Evolutionary conservation across 176 grass and related monocot genomes (phyloP).

Genomic region (Canna indica): DNA sequence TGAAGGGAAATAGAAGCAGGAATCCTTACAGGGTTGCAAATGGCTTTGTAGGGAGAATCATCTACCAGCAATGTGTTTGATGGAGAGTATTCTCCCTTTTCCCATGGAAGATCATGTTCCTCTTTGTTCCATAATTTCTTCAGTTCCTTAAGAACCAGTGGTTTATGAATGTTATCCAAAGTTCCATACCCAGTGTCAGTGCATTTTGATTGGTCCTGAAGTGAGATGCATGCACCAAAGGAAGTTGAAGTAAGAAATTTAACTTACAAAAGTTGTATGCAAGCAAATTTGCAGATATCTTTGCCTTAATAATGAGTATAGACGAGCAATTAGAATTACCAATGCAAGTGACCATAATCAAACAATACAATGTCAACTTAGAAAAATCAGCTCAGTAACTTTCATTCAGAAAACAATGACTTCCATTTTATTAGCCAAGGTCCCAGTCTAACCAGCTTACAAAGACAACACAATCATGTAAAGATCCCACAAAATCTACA

Average conservation of each 20-base stretch:
- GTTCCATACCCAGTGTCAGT: slow-evolving; percentile 48
- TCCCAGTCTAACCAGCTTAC: too few relatives aligned
- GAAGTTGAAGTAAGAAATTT: not conserved
- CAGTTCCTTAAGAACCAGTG: slow-evolving; percentile 78
- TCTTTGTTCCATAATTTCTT: slow-evolving; percentile 86
- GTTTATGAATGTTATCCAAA: slow-evolving; percentile 57
- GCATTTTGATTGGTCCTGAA: slow-evolving; percentile 67
- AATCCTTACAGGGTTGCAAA: slow-evolving; percentile 73
- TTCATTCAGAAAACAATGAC: too few relatives aligned
- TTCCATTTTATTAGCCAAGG: too few relatives aligned
- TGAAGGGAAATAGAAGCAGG: not conserved
- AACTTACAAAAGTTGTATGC: not conserved
- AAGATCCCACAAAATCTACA: too few relatives aligned
- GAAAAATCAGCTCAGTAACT: too few relatives aligned
- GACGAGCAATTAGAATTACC: too few relatives aligned
- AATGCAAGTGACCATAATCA: too few relatives aligned
- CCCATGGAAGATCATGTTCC: slow-evolving; percentile 64
- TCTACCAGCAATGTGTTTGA: slow-evolving; percentile 93
- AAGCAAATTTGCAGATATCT: too few relatives aligned
- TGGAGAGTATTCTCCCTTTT: slow-evolving; percentile 58
- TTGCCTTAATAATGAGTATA: too few relatives aligned
- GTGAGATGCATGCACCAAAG: not conserved
- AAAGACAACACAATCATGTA: too few relatives aligned
- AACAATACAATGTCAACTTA: too few relatives aligned
- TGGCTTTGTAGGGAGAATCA: slow-evolving; percentile 95